These are phyloP conservation scores for Deuterostichococcus epilithicus DNA, from an alignment of 139 green algal species.

Conservation along the genomic window DNA sequence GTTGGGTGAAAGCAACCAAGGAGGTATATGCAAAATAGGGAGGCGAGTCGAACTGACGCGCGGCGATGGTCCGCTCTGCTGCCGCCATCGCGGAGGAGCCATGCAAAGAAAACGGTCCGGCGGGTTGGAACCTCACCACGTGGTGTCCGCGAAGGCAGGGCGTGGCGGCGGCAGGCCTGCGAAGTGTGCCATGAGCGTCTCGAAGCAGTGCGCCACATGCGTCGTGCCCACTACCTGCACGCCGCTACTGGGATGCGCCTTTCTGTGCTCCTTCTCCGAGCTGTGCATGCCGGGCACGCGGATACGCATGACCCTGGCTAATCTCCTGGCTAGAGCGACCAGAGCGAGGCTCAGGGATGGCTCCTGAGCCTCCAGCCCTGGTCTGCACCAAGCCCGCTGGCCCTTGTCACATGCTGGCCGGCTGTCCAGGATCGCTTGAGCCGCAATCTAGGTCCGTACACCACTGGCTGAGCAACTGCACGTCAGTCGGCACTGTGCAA, in stretches of 20 bases:
- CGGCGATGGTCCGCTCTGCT: too few relatives aligned
- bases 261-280: too few relatives aligned
- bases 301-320: not conserved
- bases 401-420: not conserved
- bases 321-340: not conserved
- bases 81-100: too few relatives aligned
- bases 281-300: not conserved
- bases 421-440: too few relatives aligned
- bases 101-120: too few relatives aligned
- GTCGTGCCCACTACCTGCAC: slow-evolving; percentile 10
- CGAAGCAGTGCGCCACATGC: slow-evolving; percentile 51
- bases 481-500: too few relatives aligned
- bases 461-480: too few relatives aligned
- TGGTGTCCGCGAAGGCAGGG: slow-evolving; percentile 39
- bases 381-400: not conserved
- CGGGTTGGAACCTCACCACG: slow-evolving; percentile 31
- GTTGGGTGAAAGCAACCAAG: too few relatives aligned
- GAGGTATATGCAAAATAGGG: too few relatives aligned
- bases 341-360: not conserved
- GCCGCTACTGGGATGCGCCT: not conserved
- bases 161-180: slow-evolving; percentile 9
- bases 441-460: too few relatives aligned
- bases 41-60: too few relatives aligned
- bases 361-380: not conserved
- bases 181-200: slow-evolving; percentile 41